A percentile compares a stretch with the other conserved stretches of the same genome.
Conservation (phyloP, 176 grass and related monocot species). For the Saccharum spontaneum region DNA sequence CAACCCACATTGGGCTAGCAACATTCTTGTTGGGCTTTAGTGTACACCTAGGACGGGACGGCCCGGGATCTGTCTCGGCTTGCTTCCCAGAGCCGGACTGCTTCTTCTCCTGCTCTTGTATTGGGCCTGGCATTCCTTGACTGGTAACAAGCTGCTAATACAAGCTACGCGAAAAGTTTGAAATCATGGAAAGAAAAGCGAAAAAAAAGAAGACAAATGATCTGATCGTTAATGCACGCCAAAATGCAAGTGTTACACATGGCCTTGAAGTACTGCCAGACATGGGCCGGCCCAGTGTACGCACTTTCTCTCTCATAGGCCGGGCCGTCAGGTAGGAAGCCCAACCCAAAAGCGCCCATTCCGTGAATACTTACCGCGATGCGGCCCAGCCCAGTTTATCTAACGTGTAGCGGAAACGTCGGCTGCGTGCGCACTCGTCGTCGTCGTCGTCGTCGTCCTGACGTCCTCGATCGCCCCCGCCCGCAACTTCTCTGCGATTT, state of each 20-base stretch:
- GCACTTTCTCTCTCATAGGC: background rate
- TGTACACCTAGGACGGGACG: too few relatives aligned
- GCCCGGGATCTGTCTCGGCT: too few relatives aligned
- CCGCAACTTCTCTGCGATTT: background rate
- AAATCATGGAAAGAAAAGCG: background rate
- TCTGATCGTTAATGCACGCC: too few relatives aligned
- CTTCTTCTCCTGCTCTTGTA: too few relatives aligned
- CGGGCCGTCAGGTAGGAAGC: background rate
- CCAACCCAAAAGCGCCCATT: too few relatives aligned
- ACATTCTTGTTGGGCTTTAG: too few relatives aligned
- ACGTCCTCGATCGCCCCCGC: background rate
- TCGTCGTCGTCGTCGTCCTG: background rate
- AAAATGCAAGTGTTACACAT: background rate
- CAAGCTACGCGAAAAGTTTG: background rate
- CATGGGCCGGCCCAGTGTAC: background rate
- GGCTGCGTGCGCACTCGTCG: background rate
- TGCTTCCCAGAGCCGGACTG: too few relatives aligned
- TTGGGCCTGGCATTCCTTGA: too few relatives aligned
- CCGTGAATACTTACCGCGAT: background rate
- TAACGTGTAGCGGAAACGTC: too few relatives aligned
- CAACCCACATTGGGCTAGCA: too few relatives aligned
- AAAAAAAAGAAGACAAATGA: background rate
- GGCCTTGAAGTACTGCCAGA: background rate
- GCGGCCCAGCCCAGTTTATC: background rate
- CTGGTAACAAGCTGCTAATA: background rate